Evolutionary conservation across 2,329 filamentous ascomycete species (phyloP).

Genomic region (Chaetomium olivaceum): DNA sequence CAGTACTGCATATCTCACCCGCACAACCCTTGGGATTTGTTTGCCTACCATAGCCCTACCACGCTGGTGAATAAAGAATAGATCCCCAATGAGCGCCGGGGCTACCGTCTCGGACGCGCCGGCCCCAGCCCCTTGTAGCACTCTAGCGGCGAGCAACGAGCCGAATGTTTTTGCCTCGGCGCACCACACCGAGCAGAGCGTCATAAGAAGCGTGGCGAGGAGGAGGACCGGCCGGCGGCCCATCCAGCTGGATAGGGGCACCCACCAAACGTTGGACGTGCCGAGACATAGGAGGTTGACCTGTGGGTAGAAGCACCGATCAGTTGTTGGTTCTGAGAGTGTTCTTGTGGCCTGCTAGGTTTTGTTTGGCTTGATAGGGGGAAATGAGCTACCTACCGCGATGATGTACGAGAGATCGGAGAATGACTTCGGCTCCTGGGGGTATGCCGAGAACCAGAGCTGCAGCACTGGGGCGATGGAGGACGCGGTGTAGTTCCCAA

Average conservation of each 20-base stretch:
- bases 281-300: slow-evolving; percentile 12
- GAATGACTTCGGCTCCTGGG: slow-evolving; percentile 2
- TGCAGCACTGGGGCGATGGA: slow-evolving; percentile 11
- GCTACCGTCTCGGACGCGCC: slow-evolving; percentile 12
- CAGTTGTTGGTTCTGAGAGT: neutral
- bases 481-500: slow-evolving; percentile 6
- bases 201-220: slow-evolving; percentile 17
- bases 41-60: slow-evolving; percentile 13
- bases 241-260: slow-evolving; percentile 18
- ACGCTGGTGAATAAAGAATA: slow-evolving; percentile 16
- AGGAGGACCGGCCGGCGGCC: slow-evolving; percentile 14
- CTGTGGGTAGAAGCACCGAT: neutral
- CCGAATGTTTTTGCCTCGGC: neutral
- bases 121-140: slow-evolving; percentile 3
- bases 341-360: neutral
- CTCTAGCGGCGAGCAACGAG: slow-evolving; percentile 2
- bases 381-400: neutral
- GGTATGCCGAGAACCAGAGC: slow-evolving; percentile 5
- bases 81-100: slow-evolving; percentile 9
- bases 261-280: slow-evolving; percentile 16
- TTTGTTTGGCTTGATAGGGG: neutral
- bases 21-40: neutral
- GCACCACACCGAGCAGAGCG: slow-evolving; percentile 13
- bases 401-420: slow-evolving; percentile 11
- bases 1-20: neutral